Conservation (phyloP, 2,329 filamentous ascomycete species). For the Bretziella fagacearum region DNA sequence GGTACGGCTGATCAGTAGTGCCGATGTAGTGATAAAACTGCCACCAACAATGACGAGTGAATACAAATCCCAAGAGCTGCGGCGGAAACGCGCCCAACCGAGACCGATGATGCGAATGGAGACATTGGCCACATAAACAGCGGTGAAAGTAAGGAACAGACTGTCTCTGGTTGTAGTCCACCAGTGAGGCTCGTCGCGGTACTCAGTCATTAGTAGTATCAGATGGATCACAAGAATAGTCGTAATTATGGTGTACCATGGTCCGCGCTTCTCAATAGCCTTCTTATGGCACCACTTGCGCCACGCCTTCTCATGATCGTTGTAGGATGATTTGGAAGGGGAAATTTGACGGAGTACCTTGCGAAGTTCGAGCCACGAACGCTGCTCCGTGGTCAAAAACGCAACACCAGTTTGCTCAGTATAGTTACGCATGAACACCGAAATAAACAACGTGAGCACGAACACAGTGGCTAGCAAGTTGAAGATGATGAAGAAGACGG, state of each 20-base stretch:
- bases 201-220: conserved; percentile 69
- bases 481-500: conserved; percentile 88
- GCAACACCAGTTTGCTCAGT: conserved; percentile 96
- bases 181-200: conserved; percentile 51
- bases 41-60: conserved; percentile 65
- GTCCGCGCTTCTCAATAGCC: conserved; percentile 83
- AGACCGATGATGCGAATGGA: conserved; percentile 71
- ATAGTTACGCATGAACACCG: conserved; percentile 99
- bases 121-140: conserved; percentile 72
- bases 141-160: conserved; percentile 64
- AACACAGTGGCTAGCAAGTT: conserved; percentile 94
- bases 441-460: conserved; percentile 91
- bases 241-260: conserved; percentile 77
- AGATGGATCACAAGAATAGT: conserved; percentile 66
- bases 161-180: conserved; percentile 59
- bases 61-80: conserved; percentile 91
- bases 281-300: conserved; percentile 90
- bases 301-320: conserved; percentile 59
- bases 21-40: conserved; percentile 60
- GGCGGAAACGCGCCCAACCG: conserved; percentile 79
- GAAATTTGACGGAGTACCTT: conserved; percentile 87
- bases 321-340: conserved; percentile 79
- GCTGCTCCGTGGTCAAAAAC: conserved; percentile 85
- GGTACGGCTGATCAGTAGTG: conserved; percentile 50
- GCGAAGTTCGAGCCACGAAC: conserved; percentile 87